phyloP scores from a whole-genome alignment of 2,329 filamentous ascomycete species.

The Colletotrichum sp. region DNA sequence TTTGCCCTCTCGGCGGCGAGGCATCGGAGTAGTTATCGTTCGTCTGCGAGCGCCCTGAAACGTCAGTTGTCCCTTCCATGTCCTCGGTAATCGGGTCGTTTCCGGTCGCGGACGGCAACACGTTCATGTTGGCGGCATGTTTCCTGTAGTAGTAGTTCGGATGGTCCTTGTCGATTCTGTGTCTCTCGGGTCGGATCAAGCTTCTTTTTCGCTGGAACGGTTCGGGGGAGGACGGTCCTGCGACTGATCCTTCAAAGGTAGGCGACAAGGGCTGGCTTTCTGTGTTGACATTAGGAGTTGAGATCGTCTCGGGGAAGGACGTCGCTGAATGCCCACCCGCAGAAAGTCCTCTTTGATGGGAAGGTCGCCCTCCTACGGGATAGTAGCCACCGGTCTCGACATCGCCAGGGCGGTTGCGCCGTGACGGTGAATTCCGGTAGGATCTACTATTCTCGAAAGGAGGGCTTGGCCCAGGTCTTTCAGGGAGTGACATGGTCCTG shows the following conservation, averaged over 20 bases:
- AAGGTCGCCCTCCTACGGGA: conserved; percentile 43
- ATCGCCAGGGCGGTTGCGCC: conserved; percentile 70
- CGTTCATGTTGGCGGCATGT: conserved; percentile 91
- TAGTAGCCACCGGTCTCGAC: conserved; percentile 68
- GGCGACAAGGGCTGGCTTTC: conserved; percentile 62
- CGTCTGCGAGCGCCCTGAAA: conserved; percentile 45
- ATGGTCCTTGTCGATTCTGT: conserved; percentile 83
- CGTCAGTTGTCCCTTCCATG: conserved; percentile 67
- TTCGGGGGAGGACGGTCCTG: conserved; percentile 14
- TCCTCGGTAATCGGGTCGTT: conserved; percentile 89
- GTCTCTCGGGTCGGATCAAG: conserved; percentile 87
- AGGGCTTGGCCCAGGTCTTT: conserved; percentile 68
- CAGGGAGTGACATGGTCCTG: conserved; percentile 65
- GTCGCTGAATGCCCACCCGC: conserved; percentile 57
- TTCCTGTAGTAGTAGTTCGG: conserved; percentile 96
- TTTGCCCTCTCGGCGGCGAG: conserved; percentile 33
- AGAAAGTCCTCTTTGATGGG: conserved; percentile 62
- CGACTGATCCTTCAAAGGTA: conserved; percentile 37
- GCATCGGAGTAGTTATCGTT: conserved; percentile 51
- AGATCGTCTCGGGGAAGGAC: conserved; percentile 64
- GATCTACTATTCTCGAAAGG: conserved; percentile 65
- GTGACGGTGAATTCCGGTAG: conserved; percentile 72
- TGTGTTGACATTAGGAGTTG: conserved; percentile 58
- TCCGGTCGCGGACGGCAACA: conserved; percentile 88
- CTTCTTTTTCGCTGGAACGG: conserved; percentile 77